phyloP scores from a whole-genome alignment of 805 yeast species.

The Cyberlindnera suaveolens region DNA sequence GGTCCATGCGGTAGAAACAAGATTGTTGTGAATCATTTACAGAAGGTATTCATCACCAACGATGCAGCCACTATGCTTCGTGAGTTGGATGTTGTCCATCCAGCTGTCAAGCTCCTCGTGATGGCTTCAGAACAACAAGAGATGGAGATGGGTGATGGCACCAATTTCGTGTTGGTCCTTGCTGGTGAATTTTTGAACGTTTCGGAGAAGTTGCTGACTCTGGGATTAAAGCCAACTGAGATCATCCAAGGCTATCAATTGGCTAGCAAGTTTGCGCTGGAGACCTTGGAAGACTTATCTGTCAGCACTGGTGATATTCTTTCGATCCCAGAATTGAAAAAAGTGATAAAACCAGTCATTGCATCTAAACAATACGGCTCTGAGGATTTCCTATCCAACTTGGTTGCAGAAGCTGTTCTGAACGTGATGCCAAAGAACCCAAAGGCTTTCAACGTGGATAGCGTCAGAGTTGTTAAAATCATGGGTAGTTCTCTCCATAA shows the following conservation, averaged over 20 bases:
- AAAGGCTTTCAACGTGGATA: conserved; percentile 76
- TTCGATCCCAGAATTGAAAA: conserved; percentile 50
- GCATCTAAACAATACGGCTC: conserved; percentile 91
- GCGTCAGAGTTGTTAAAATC: conserved; percentile 90
- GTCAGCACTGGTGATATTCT: conserved; percentile 55
- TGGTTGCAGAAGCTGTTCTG: conserved; percentile 82
- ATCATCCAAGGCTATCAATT: conserved; percentile 87
- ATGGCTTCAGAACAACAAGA: conserved; percentile 98
- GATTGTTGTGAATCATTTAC: conserved; percentile 84
- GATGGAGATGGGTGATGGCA: conserved; percentile 94
- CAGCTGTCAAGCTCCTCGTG: conserved; percentile 91
- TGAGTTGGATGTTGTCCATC: conserved; percentile 92
- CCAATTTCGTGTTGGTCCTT: conserved; percentile 83
- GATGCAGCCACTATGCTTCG: conserved; percentile 98
- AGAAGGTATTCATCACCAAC: conserved; percentile 82
- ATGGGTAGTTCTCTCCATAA: conserved; percentile 81
- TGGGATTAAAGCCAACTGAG: conserved; percentile 89
- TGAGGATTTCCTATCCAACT: conserved; percentile 68
- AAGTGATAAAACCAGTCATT: conserved; percentile 79
- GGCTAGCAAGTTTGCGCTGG: conserved; percentile 72
- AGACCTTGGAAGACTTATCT: conserved; percentile 59
- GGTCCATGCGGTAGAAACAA: conserved; percentile 98
- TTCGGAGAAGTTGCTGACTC: conserved; percentile 75
- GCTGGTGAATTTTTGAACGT: conserved; percentile 89
- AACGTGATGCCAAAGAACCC: conserved; percentile 68